Evolutionary conservation across 169 alveolate species (phyloP).

Genomic region (Amoebophrya sp.): DNA sequence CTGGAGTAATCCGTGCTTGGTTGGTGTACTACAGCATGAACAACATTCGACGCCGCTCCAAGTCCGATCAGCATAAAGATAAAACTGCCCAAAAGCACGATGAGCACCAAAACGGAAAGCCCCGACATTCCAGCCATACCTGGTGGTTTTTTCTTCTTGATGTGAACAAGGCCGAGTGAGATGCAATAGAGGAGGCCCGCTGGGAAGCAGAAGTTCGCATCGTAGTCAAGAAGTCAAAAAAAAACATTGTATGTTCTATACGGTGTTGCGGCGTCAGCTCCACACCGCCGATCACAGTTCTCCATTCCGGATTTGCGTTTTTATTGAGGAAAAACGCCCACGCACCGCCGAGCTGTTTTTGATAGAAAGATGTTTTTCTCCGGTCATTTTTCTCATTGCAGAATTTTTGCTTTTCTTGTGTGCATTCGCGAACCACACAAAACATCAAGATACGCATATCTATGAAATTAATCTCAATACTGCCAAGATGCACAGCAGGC

Average conservation of each 20-base stretch:
- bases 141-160: no score
- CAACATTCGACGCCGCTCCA: background rate
- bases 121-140: background rate
- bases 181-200: no score
- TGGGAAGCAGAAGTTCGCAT: no score
- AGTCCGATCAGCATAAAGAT: slow-evolving; percentile 11
- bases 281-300: background rate
- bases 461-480: no score
- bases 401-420: background rate
- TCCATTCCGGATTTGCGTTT: background rate
- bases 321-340: background rate
- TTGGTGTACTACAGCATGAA: background rate
- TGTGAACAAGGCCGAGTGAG: no score
- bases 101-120: background rate
- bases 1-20: background rate
- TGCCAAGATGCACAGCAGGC: background rate
- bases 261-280: background rate
- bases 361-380: no score
- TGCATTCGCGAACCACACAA: no score
- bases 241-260: no score
- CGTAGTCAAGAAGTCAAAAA: no score
- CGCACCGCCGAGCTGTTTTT: background rate
- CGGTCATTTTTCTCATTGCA: no score
- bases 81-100: background rate
- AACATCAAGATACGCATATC: no score